Evolutionary conservation across 2,329 filamentous ascomycete species (phyloP).

Genomic region (Sporothrix brasiliensis): DNA sequence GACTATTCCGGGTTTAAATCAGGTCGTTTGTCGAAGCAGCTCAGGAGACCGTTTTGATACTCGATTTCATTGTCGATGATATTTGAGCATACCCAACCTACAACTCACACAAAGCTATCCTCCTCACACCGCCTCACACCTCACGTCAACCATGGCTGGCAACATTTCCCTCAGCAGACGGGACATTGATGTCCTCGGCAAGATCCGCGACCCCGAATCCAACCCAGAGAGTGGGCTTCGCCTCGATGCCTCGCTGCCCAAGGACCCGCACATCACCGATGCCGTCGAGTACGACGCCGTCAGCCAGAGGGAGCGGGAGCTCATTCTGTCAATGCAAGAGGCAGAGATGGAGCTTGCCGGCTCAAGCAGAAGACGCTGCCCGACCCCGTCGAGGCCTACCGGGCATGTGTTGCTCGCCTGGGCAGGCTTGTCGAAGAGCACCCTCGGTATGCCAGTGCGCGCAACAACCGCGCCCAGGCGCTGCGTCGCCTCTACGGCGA

Average conservation of each 20-base stretch:
- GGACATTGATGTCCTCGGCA: constrained; percentile 65
- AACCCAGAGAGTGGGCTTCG: constrained; percentile 58
- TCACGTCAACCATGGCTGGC: constrained; percentile 24
- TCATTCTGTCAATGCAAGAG: constrained; percentile 58
- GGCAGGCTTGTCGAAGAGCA: constrained; percentile 58
- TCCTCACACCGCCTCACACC: too few relatives aligned
- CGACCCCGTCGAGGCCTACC: constrained; percentile 52
- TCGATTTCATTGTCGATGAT: not conserved
- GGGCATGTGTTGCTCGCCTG: constrained; percentile 53
- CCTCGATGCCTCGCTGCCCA: constrained; percentile 58
- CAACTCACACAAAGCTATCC: not conserved
- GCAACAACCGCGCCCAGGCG: constrained; percentile 75
- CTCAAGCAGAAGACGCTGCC: constrained; percentile 40
- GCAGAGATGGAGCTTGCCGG: constrained; percentile 58
- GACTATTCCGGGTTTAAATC: not conserved
- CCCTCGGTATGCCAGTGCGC: constrained; percentile 70
- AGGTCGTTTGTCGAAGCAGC: not conserved
- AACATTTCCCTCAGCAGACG: constrained; percentile 55
- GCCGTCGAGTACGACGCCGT: constrained; percentile 54
- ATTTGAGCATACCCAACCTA: not conserved
- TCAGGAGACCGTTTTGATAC: not conserved
- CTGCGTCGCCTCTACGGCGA: constrained; percentile 65
- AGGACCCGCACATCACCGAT: constrained; percentile 61
- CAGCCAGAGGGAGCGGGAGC: constrained; percentile 55
- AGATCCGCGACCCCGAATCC: constrained; percentile 68